Evolutionary conservation across 768 basidiomycete genomes (phyloP).

Genomic region (Naganishia friedmannii): DNA sequence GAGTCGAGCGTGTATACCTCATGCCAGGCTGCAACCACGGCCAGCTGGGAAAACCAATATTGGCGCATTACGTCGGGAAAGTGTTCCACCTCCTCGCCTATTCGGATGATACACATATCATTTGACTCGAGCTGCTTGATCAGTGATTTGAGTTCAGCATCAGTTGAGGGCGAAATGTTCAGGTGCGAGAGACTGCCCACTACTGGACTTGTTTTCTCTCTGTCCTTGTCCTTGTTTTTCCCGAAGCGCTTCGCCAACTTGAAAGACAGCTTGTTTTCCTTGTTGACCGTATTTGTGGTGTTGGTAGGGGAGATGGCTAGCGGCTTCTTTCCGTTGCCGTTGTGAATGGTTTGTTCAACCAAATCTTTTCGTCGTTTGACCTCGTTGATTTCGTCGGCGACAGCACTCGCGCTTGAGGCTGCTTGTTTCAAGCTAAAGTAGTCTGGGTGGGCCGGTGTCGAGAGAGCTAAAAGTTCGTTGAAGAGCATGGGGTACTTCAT

Average conservation of each 20-base stretch:
- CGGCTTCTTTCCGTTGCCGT: slow-evolving; percentile 28
- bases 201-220: slow-evolving; percentile 12
- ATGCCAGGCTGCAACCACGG: slow-evolving; percentile 37
- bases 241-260: slow-evolving; percentile 46
- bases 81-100: slow-evolving; percentile 46
- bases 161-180: not conserved
- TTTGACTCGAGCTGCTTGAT: slow-evolving; percentile 36
- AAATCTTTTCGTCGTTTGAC: slow-evolving; percentile 73
- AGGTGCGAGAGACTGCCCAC: slow-evolving; percentile 17
- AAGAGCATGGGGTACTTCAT: slow-evolving; percentile 52
- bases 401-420: slow-evolving; percentile 50
- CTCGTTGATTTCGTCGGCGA: slow-evolving; percentile 65
- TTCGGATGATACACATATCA: slow-evolving; percentile 37
- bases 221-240: slow-evolving; percentile 40
- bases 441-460: slow-evolving; percentile 51
- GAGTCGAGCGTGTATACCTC: slow-evolving; percentile 36
- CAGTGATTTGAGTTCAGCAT: slow-evolving; percentile 11
- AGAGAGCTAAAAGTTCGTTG: slow-evolving; percentile 48
- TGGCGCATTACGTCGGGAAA: slow-evolving; percentile 45
- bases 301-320: slow-evolving; percentile 14
- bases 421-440: slow-evolving; percentile 53
- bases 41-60: slow-evolving; percentile 39
- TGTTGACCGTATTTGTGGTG: slow-evolving; percentile 6
- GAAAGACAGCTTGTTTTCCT: slow-evolving; percentile 32
- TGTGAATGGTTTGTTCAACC: slow-evolving; percentile 45